These are phyloP conservation scores for Russula sp. DNA, from an alignment of 768 basidiomycete genomes.

Conservation along the genomic window DNA sequence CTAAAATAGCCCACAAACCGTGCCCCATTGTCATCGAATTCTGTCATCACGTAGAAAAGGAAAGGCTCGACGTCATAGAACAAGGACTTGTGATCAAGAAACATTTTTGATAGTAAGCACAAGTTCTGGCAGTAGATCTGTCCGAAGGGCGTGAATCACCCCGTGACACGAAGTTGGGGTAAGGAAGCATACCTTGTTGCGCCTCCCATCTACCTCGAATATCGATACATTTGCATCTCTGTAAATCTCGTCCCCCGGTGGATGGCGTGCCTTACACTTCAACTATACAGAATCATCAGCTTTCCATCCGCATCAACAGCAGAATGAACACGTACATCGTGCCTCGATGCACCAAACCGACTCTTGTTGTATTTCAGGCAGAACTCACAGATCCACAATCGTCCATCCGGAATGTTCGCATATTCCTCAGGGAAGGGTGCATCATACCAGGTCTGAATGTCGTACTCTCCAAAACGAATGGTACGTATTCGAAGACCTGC, in stretches of 20 bases:
- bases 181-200: constrained; percentile 69
- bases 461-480: constrained; percentile 85
- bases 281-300: constrained; percentile 42
- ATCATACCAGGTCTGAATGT: constrained; percentile 98
- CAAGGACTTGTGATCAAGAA: constrained; percentile 96
- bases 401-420: constrained; percentile 82
- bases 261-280: constrained; percentile 93
- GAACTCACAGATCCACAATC: constrained; percentile 96
- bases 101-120: constrained; percentile 97
- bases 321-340: constrained; percentile 55
- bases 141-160: neutral
- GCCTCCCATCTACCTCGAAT: constrained; percentile 96
- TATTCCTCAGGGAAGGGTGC: constrained; percentile 99
- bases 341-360: constrained; percentile 75
- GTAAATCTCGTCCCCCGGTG: constrained; percentile 98
- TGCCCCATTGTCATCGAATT: constrained; percentile 82
- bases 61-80: constrained; percentile 99
- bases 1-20: constrained; percentile 98
- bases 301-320: neutral
- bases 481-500: constrained; percentile 66
- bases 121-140: constrained; percentile 99
- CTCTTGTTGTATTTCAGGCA: constrained; percentile 99
- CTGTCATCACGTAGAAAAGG: constrained; percentile 96
- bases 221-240: constrained; percentile 83
- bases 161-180: neutral